phyloP scores from a whole-genome alignment of 2,329 filamentous ascomycete species.

The Fusarium verrucosum region DNA sequence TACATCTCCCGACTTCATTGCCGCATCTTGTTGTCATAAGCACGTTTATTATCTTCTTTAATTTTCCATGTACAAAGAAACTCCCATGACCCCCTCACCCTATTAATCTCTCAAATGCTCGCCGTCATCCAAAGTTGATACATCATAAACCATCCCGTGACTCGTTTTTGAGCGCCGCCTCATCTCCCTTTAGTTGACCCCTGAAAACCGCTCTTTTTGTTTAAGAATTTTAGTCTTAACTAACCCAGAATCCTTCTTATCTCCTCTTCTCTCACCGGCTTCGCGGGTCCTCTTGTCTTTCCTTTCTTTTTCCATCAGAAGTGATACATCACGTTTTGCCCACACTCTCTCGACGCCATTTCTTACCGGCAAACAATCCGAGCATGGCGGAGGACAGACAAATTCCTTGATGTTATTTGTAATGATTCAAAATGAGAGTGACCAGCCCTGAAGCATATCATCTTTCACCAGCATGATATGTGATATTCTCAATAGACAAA shows the following conservation, averaged over 20 bases:
- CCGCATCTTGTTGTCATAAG: background rate
- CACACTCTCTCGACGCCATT: constrained; percentile 4
- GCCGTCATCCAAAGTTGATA: constrained; percentile 28
- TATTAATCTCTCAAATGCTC: background rate
- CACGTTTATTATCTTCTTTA: background rate
- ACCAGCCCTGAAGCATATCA: background rate
- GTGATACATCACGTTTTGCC: constrained; percentile 28
- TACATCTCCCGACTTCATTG: background rate
- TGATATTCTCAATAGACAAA: background rate
- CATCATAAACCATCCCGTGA: constrained; percentile 28
- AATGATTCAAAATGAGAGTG: background rate
- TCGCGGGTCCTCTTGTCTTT: constrained; percentile 5
- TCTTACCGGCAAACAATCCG: constrained; percentile 9
- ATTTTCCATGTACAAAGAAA: background rate
- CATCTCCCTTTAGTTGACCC: constrained; percentile 7
- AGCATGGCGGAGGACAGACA: constrained; percentile 4
- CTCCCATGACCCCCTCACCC: background rate
- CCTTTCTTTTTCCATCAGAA: constrained; percentile 9
- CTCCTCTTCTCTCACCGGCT: constrained; percentile 17
- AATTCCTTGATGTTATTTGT: background rate
- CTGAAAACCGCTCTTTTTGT: background rate
- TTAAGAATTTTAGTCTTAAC: background rate
- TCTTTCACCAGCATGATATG: background rate
- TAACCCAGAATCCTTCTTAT: background rate
- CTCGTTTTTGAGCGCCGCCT: constrained; percentile 18